These are phyloP conservation scores for Cryptomeria japonica DNA, from an alignment of 75 land plant genomes.

Conservation along the genomic window DNA sequence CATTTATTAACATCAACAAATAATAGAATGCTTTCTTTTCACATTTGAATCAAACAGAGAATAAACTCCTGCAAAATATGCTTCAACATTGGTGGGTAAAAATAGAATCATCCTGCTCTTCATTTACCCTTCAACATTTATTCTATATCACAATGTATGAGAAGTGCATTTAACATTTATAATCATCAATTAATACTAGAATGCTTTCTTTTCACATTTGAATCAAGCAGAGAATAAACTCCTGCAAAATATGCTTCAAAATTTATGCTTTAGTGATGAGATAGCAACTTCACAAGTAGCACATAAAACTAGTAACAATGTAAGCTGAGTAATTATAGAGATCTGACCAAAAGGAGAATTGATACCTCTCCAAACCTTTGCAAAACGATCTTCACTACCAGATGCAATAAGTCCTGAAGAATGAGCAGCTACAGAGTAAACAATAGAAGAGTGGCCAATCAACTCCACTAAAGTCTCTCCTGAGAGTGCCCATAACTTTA, in stretches of 20 bases:
- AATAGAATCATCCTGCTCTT: background rate
- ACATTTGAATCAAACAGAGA: background rate
- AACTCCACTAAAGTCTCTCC: slow-evolving; percentile 90
- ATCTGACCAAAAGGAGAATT: background rate
- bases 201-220: background rate
- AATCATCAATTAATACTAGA: background rate
- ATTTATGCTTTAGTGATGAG: background rate
- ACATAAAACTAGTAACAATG: background rate
- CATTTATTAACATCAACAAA: background rate
- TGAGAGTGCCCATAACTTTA: slow-evolving; percentile 82
- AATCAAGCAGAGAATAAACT: background rate
- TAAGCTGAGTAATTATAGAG: background rate
- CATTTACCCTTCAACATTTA: background rate
- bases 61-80: background rate
- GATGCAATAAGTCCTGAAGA: slow-evolving; percentile 83
- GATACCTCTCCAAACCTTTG: slow-evolving; percentile 94
- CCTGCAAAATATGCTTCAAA: background rate
- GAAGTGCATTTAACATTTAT: background rate
- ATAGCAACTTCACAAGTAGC: background rate
- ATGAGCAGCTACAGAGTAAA: slow-evolving; percentile 87
- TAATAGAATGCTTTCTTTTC: background rate
- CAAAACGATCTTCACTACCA: slow-evolving; percentile 95
- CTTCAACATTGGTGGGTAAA: background rate
- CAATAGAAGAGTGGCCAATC: slow-evolving; percentile 95
- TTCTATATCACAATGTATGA: background rate